Evolutionary conservation across 108 stramenopile genomes (phyloP), one percentile per base, ranked within the genome.

Genomic region (Pseudonitzschia pungens): DNA sequence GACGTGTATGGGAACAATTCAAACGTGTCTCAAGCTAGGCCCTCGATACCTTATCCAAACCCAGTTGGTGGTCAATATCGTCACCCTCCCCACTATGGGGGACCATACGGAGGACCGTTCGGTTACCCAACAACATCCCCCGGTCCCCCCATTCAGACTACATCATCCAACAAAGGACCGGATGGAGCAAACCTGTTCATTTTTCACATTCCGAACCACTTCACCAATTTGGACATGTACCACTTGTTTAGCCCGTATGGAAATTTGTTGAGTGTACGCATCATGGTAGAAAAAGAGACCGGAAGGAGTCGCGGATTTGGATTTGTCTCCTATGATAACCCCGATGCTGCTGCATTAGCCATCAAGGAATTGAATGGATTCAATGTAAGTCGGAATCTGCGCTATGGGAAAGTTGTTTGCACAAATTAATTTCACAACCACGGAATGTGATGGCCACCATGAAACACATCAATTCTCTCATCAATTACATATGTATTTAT

Each of bases 201-300:
- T 45, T 99, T 99, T 75, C 96, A 99, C 77, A 96, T 99, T 76
- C 99, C 99, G 43, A 96, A 97, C 82, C 92, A 94, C 56, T 95
- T 98, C 72, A 92, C 96, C 31, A 97, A 99, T 77, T 57, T 90
- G 54, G 98, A 96, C 63, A 92, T 99, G 86, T 96, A 89, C 70
- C 67, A 92, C 10, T 72, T 97, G 68, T 99, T 99, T 77, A 79
- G 73, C 44, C 80, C 81, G 50, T 96, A 93, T 73, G 98, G 98
- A 29, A 92, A 90, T 65, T 74, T 99, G 40, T 69, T 99, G 69
- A 95, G 93, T 77, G 98, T 96, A 2, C 85, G 96, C 43, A 97
- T 99, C 68, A 98, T 98, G 96, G 94, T 97, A 32, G 98, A 98
- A 74, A 93, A 88, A 70, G 89, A 86, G 40, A 97, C 97, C 5